These are phyloP conservation scores for Trifolium pratense DNA, from an alignment of 306 rosid genomes.

Conservation along the genomic window DNA sequence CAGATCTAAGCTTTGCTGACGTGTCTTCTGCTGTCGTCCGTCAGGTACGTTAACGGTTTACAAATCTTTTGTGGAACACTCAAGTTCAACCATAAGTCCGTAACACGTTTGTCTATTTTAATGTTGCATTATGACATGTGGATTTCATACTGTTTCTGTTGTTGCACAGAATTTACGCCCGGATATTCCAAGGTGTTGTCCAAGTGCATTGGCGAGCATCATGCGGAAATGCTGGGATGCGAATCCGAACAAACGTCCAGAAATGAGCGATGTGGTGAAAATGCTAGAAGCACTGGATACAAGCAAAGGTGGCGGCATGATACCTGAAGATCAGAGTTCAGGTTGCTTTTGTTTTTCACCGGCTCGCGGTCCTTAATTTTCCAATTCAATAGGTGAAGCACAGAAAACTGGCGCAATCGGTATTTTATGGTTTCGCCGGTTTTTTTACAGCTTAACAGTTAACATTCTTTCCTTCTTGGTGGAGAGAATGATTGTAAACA, in stretches of 20 bases:
- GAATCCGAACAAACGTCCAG: constrained; percentile 76
- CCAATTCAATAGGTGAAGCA: constrained; percentile 26
- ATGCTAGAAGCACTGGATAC: constrained; percentile 80
- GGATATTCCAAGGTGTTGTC: constrained; percentile 83
- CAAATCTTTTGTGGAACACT: background rate
- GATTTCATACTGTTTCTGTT: constrained; percentile 27
- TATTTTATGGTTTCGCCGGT: constrained; percentile 44
- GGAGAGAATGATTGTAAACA: constrained; percentile 22
- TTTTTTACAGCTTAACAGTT: constrained; percentile 32
- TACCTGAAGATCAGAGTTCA: constrained; percentile 63
- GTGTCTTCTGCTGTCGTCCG: constrained; percentile 76
- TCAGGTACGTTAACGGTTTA: constrained; percentile 50
- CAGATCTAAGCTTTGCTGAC: constrained; percentile 77
- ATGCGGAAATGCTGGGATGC: constrained; percentile 88
- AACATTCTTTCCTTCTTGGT: constrained; percentile 10
- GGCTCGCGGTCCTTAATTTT: constrained; percentile 65
- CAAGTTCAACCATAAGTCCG: background rate
- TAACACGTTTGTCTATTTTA: background rate
- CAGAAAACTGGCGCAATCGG: constrained; percentile 39
- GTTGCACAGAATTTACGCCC: constrained; percentile 73
- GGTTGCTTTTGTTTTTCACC: constrained; percentile 70
- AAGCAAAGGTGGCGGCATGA: constrained; percentile 93
- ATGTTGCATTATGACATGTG: background rate
- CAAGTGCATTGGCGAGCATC: constrained; percentile 55
- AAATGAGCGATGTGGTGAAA: constrained; percentile 79